Percentiles rank a stretch among this genome's conserved stretches.
Evolutionary conservation across 148 eudicot species (phyloP).

Genomic region (Chenopodium quinoa): DNA sequence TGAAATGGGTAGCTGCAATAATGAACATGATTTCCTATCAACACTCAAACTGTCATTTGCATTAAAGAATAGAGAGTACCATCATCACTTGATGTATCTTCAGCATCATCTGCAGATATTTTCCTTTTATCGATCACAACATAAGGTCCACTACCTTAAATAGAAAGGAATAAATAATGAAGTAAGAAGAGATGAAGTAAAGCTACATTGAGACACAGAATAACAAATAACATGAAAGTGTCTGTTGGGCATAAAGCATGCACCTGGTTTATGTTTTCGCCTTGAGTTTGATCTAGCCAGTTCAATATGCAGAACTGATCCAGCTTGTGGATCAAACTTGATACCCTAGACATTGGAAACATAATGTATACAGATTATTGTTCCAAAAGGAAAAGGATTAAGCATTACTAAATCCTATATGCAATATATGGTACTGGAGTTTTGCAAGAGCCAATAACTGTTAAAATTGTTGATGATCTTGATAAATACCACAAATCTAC

Average conservation of each 20-base stretch:
- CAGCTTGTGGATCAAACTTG: conserved; percentile 81
- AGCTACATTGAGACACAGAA: not conserved
- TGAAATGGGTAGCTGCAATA: no score
- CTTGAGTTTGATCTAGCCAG: conserved; percentile 90
- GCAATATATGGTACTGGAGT: not conserved
- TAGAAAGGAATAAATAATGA: conserved; percentile 8
- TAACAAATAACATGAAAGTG: not conserved
- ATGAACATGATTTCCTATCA: not conserved
- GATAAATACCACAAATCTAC: not conserved
- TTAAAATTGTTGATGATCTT: not conserved
- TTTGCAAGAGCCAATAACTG: not conserved
- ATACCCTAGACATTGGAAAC: conserved; percentile 57
- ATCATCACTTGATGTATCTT: conserved; percentile 69
- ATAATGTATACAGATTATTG: not conserved
- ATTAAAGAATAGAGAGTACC: conserved; percentile 37
- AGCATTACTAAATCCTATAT: not conserved
- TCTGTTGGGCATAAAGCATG: not conserved
- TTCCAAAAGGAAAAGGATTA: not conserved
- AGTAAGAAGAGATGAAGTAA: conserved; percentile 7
- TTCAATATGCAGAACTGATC: conserved; percentile 71
- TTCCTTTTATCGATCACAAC: conserved; percentile 84
- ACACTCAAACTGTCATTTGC: not conserved
- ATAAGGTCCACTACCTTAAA: conserved; percentile 73
- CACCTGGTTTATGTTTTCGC: conserved; percentile 68
- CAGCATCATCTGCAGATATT: conserved; percentile 36